Conservation (phyloP, 805 yeast species). For the Lachancea quebecensis region DNA sequence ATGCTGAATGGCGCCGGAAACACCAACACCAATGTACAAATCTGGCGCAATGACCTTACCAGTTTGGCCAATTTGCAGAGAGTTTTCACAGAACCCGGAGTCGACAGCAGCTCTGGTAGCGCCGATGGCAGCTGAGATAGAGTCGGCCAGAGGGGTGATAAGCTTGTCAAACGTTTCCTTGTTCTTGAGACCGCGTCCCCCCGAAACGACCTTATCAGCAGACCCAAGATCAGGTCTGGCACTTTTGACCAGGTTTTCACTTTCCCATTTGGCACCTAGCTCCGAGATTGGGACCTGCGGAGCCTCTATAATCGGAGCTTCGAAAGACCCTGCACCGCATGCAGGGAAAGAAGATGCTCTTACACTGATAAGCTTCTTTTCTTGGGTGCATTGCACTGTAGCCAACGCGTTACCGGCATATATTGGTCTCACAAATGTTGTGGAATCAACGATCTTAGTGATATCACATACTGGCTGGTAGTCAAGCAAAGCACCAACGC, state of each 20-base stretch:
- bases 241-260: slow-evolving; percentile 61
- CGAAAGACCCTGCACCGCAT: slow-evolving; percentile 32
- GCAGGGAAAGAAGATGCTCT: slow-evolving; percentile 77
- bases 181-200: slow-evolving; percentile 90
- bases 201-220: slow-evolving; percentile 76
- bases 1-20: slow-evolving; percentile 97
- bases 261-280: slow-evolving; percentile 52
- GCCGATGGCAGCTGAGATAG: slow-evolving; percentile 87
- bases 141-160: slow-evolving; percentile 76
- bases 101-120: slow-evolving; percentile 99
- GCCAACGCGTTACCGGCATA: slow-evolving; percentile 93
- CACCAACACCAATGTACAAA: slow-evolving; percentile 85
- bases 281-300: slow-evolving; percentile 13
- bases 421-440: slow-evolving; percentile 84
- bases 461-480: slow-evolving; percentile 85
- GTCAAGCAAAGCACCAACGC: slow-evolving; percentile 79
- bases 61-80: slow-evolving; percentile 95
- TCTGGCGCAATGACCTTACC: slow-evolving; percentile 98
- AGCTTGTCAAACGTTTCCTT: slow-evolving; percentile 78
- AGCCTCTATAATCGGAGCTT: slow-evolving; percentile 35
- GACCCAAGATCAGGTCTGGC: slow-evolving; percentile 90
- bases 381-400: slow-evolving; percentile 68
- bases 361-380: slow-evolving; percentile 62
- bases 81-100: slow-evolving; percentile 90
- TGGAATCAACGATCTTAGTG: slow-evolving; percentile 53